phyloP scores from a whole-genome alignment of 495 filamentous ascomycete species.

The Penicillium goetzii region DNA sequence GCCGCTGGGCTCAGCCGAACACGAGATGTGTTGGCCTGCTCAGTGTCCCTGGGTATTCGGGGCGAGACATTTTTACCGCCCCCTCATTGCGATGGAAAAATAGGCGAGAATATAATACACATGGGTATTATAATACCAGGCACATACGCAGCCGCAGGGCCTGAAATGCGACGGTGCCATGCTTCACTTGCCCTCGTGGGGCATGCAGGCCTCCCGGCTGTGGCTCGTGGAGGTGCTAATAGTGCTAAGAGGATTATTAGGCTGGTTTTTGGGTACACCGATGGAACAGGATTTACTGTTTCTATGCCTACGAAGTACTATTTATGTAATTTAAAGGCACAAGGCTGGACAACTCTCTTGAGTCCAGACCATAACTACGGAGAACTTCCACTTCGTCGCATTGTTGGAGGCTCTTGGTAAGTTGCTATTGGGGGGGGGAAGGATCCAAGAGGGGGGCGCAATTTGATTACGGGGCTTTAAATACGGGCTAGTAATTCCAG shows the following conservation, averaged over 20 bases:
- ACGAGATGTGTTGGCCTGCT: neutral
- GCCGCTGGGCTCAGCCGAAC: neutral
- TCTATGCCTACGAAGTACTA: neutral
- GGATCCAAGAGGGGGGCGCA: neutral
- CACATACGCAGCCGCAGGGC: neutral
- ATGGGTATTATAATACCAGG: neutral
- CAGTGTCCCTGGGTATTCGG: no score
- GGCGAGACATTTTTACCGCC: no score
- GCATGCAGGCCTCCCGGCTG: conserved; percentile 2
- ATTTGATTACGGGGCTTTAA: neutral
- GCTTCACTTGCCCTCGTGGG: conserved; percentile 11
- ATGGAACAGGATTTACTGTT: no score
- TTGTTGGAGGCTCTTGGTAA: neutral
- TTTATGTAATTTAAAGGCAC: neutral
- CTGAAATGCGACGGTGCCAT: conserved; percentile 12
- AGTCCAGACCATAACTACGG: neutral
- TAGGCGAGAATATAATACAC: no score
- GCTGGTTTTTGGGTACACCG: neutral
- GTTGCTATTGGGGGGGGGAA: neutral
- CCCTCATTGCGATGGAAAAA: no score
- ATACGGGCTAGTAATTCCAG: neutral
- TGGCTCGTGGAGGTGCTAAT: conserved; percentile 1
- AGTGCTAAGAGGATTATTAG: neutral
- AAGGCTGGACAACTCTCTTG: neutral
- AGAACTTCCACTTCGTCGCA: neutral